phyloP scores from a whole-genome alignment of 352 stramenopile genomes.

The Sclerospora graminicola region DNA sequence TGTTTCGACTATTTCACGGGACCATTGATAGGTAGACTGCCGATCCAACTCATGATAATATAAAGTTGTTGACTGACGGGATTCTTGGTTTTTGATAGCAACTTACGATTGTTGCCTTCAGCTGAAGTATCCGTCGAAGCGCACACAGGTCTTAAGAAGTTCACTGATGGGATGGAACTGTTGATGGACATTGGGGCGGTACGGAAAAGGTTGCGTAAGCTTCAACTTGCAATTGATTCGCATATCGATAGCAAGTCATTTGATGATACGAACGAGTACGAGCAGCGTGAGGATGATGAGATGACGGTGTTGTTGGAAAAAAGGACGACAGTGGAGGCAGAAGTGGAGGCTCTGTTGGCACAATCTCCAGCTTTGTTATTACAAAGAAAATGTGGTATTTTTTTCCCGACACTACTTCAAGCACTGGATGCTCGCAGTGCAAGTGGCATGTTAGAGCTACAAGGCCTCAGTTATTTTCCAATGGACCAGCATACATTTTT shows the following conservation, averaged over 20 bases:
- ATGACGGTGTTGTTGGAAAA: constrained; percentile 5
- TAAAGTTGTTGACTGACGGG: background rate
- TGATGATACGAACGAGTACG: constrained; percentile 1
- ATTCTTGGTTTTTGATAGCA: constrained; percentile 3
- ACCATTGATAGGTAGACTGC: constrained; percentile 28
- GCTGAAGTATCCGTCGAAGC: background rate
- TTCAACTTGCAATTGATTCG: constrained; percentile 20
- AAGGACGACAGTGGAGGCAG: constrained; percentile 6
- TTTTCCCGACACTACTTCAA: constrained; percentile 38
- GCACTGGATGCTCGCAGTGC: constrained; percentile 21
- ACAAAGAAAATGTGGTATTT: constrained; percentile 18
- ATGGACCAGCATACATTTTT: constrained; percentile 43
- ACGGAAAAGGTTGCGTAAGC: constrained; percentile 38
- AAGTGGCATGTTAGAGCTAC: constrained; percentile 31
- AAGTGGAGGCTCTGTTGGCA: constrained; percentile 21
- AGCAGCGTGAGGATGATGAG: background rate
- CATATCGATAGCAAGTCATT: constrained; percentile 4
- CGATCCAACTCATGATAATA: background rate
- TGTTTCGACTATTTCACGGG: constrained; percentile 46
- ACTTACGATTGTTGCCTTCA: constrained; percentile 15
- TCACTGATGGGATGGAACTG: constrained; percentile 43
- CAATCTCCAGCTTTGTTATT: constrained; percentile 22
- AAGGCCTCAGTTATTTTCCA: constrained; percentile 35
- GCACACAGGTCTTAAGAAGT: background rate
- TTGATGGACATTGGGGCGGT: constrained; percentile 24